These are phyloP conservation scores for Solanum habrochaites DNA, from an alignment of 257 asterid species.

Conservation along the genomic window DNA sequence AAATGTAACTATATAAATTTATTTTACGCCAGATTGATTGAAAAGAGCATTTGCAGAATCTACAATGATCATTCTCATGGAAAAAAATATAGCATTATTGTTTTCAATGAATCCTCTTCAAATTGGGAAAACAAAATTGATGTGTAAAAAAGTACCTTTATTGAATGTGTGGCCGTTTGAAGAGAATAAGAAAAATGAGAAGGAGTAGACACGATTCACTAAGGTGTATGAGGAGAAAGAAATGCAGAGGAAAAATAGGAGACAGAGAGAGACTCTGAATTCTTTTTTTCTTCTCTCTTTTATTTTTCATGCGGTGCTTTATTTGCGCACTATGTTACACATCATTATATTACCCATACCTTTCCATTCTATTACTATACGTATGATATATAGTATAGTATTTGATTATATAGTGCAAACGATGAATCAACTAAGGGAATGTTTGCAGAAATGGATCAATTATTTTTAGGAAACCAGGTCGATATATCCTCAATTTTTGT, in stretches of 20 bases:
- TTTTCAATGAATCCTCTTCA: neutral
- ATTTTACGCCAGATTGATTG: neutral
- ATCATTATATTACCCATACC: neutral
- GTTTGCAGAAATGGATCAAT: too few relatives aligned
- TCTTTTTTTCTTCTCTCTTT: neutral
- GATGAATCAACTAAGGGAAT: too few relatives aligned
- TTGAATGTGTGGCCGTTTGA: neutral
- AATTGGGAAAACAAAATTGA: neutral
- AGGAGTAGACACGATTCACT: conserved; percentile 18
- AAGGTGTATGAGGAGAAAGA: conserved; percentile 2
- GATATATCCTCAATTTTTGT: too few relatives aligned
- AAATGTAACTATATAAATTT: conserved; percentile 3
- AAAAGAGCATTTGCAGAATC: neutral
- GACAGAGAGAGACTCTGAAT: neutral
- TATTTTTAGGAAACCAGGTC: too few relatives aligned
- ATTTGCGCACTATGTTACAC: neutral
- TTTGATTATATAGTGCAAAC: too few relatives aligned
- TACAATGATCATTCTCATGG: neutral
- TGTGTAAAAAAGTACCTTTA: conserved; percentile 6
- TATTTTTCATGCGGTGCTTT: neutral
- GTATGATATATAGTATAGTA: neutral
- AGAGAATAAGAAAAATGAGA: conserved; percentile 11
- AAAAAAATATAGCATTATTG: neutral
- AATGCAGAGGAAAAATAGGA: conserved; percentile 1
- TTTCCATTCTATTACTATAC: too few relatives aligned